Evolutionary conservation across 1,139 yeast genomes (phyloP), one percentile per base, ranked within the genome.

Genomic region (Zygosaccharomyces pseudobailii): DNA sequence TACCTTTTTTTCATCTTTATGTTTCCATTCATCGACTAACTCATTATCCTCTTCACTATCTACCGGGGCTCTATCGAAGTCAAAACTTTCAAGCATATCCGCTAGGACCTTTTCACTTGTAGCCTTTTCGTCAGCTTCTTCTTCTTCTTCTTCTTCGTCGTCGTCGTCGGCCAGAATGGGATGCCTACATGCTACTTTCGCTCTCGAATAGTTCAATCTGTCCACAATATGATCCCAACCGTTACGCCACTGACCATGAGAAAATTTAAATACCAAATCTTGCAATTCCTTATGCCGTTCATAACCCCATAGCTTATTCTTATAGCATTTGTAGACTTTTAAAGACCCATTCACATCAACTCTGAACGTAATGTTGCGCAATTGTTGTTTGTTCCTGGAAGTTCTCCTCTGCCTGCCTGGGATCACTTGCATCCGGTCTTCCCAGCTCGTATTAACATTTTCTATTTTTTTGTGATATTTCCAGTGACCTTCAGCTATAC

Each of bases 301-400:
- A 50, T 80, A 73, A 7, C 97, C 97, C 98, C 98, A 92, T 38
- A 92, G 73, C 59, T 88, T 88, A 23, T 83, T 80, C 68, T 87
- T 87, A 58, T 74, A 75, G 52, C 82, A 72, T 58, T 79, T 79
- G 50, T 82, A 68, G 5, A 72, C 72, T 60, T 81, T 80, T 44
- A 82, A 70, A 20, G 76, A 76, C 5, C 88, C 86, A 55, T 81
- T 78, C 28, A 83, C 75, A 45, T 76, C 69, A 3, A 85, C 75
- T 53, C 97, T 73, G 52, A 87, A 71, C 0, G 95, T 84, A 57
- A 83, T 78, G 48, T 72, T 74, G 42, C 78, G 75, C 43, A 75
- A 58, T 33, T 58, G 59, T 5, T 36, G 42, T 43, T 74, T 72
- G 44, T 72, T 72, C 50, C 96, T 72, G 2, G 74, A 71, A 0